phyloP scores from a whole-genome alignment of 2,329 filamentous ascomycete genomes.

The Davidsoniella australis region DNA sequence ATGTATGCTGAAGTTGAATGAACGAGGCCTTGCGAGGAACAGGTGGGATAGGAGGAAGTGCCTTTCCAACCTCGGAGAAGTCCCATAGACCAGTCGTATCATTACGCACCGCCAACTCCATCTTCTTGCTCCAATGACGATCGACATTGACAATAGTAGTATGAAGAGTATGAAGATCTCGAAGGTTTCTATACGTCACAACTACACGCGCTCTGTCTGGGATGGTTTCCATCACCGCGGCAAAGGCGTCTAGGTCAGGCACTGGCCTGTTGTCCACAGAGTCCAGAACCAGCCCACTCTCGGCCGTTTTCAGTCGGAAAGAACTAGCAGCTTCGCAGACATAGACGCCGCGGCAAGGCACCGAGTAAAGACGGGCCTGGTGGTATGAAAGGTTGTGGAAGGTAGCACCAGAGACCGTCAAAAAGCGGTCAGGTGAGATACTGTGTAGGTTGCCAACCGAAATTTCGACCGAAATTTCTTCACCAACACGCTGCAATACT shows the following conservation, averaged over 20 bases:
- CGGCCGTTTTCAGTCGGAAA: conserved; percentile 80
- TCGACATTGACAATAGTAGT: conserved; percentile 87
- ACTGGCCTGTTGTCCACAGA: conserved; percentile 84
- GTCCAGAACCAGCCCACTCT: conserved; percentile 87
- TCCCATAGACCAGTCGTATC: conserved; percentile 87
- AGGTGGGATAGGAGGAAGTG: conserved; percentile 57
- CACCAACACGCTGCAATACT: conserved; percentile 72
- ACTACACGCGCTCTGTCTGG: conserved; percentile 73
- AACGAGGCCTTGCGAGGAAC: conserved; percentile 70
- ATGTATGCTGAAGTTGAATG: conserved; percentile 76
- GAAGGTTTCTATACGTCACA: conserved; percentile 86
- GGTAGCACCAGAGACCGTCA: conserved; percentile 80
- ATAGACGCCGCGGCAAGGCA: conserved; percentile 81
- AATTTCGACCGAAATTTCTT: conserved; percentile 72
- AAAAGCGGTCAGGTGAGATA: conserved; percentile 91
- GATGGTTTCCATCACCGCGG: conserved; percentile 77
- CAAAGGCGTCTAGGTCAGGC: conserved; percentile 71
- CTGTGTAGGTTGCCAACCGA: conserved; percentile 76
- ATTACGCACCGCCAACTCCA: conserved; percentile 82
- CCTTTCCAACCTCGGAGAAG: conserved; percentile 68
- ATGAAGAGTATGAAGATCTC: conserved; percentile 85
- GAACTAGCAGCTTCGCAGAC: conserved; percentile 90
- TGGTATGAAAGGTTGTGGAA: conserved; percentile 97
- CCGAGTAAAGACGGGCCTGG: conserved; percentile 87
- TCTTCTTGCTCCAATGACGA: conserved; percentile 88